phyloP scores from a whole-genome alignment of 768 basidiomycete species.

The Boletus fagicola region DNA sequence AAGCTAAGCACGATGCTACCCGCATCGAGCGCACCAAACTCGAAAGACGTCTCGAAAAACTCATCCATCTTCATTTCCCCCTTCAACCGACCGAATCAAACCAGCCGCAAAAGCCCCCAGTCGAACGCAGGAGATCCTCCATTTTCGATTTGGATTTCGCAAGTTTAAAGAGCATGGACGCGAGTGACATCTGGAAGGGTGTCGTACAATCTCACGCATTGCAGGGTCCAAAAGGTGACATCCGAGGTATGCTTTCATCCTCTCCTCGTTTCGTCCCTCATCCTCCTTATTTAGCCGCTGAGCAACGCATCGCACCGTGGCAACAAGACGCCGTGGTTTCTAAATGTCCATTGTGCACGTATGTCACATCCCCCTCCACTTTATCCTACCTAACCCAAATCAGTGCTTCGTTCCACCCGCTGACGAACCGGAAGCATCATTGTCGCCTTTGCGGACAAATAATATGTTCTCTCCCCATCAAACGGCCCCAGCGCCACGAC shows the following conservation, averaged over 20 bases:
- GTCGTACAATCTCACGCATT: conserved; percentile 46
- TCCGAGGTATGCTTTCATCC: conserved; percentile 53
- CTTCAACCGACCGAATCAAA: conserved; percentile 18
- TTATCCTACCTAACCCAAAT: conserved; percentile 7
- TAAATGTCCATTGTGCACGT: conserved; percentile 87
- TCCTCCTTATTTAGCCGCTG: conserved; percentile 50
- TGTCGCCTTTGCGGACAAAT: conserved; percentile 92
- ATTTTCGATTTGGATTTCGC: conserved; percentile 71
- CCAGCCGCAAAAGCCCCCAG: conserved; percentile 1
- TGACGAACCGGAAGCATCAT: conserved; percentile 95
- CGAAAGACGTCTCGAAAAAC: conserved; percentile 84
- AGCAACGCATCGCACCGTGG: conserved; percentile 95
- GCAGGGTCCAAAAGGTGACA: conserved; percentile 53
- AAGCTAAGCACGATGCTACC: conserved; percentile 40
- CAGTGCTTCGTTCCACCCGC: conserved; percentile 75
- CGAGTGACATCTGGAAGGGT: conserved; percentile 69
- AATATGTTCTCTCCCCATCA: conserved; percentile 84
- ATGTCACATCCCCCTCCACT: conserved; percentile 27
- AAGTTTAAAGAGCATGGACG: conserved; percentile 56
- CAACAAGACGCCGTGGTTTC: conserved; percentile 74
- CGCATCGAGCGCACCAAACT: conserved; percentile 82
- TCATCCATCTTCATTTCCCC: conserved; percentile 71
- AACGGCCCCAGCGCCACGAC: conserved; percentile 61
- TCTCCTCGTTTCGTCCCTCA: conserved; percentile 4
- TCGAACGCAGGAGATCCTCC: conserved; percentile 51